Evolutionary conservation across 2,329 filamentous ascomycete genomes (phyloP).

Genomic region (Colletotrichum phormii): DNA sequence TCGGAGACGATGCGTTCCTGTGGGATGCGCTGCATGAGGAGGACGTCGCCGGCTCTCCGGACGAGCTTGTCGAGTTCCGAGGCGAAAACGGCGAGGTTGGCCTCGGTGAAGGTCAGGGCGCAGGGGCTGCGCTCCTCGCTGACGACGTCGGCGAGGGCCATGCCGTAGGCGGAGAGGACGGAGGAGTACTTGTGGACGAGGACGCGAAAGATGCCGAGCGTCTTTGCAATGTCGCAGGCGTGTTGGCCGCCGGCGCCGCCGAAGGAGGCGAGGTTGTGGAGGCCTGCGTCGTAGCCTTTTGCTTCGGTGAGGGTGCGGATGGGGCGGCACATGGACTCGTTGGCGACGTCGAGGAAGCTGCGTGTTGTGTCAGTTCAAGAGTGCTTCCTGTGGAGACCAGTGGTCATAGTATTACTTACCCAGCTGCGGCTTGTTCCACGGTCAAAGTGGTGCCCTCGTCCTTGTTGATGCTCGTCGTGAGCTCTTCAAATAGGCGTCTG

Average conservation of each 20-base stretch:
- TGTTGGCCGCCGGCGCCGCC: conserved; percentile 54
- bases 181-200: conserved; percentile 50
- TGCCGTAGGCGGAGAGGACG: conserved; percentile 54
- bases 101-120: conserved; percentile 39
- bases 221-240: conserved; percentile 50
- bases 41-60: conserved; percentile 48
- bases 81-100: conserved; percentile 36
- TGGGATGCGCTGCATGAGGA: conserved; percentile 43
- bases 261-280: conserved; percentile 50
- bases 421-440: conserved; percentile 59
- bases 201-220: conserved; percentile 49
- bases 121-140: conserved; percentile 47
- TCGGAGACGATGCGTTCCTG: conserved; percentile 39
- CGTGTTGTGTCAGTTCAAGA: not conserved
- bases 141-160: conserved; percentile 51
- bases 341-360: conserved; percentile 49
- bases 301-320: conserved; percentile 51
- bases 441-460: conserved; percentile 43
- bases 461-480: conserved; percentile 56
- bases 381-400: not conserved
- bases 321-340: conserved; percentile 50
- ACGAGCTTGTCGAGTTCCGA: conserved; percentile 43
- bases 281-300: conserved; percentile 47
- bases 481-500: conserved; percentile 52
- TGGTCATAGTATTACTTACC: conserved; percentile 43